Percentiles rank a stretch among this genome's conserved stretches.
These are phyloP conservation scores for Colletotrichum godetiae DNA, from an alignment of 2,329 filamentous ascomycete genomes.

Conservation along the genomic window DNA sequence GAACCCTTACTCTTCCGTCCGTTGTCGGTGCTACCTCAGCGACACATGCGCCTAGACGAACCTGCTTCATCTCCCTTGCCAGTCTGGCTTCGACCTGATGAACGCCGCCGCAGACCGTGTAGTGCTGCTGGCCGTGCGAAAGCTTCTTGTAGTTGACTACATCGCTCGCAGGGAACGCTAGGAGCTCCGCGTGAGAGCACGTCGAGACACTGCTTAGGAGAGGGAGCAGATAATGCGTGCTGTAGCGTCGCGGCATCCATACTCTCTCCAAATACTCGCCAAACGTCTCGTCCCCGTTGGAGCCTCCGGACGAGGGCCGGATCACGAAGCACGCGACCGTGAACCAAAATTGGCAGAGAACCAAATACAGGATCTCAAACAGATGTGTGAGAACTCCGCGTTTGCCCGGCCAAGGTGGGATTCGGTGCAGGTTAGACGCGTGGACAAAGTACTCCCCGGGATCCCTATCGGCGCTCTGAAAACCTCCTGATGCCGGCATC, in stretches of 20 bases:
- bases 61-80: conserved; percentile 48
- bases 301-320: conserved; percentile 41
- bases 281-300: conserved; percentile 53
- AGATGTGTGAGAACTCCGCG: conserved; percentile 52
- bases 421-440: conserved; percentile 63
- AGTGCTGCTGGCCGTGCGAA: conserved; percentile 61
- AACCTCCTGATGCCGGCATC: not conserved
- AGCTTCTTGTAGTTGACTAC: conserved; percentile 61
- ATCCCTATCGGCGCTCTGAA: conserved; percentile 18
- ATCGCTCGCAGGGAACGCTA: conserved; percentile 65
- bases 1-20: conserved; percentile 43
- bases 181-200: conserved; percentile 61
- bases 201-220: conserved; percentile 66
- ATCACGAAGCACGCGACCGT: conserved; percentile 62
- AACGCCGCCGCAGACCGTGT: conserved; percentile 61
- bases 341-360: conserved; percentile 65
- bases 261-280: conserved; percentile 62
- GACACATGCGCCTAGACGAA: conserved; percentile 54
- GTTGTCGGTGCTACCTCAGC: conserved; percentile 44
- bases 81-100: conserved; percentile 60
- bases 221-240: conserved; percentile 62
- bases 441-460: conserved; percentile 61
- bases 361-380: conserved; percentile 55
- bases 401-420: conserved; percentile 55
- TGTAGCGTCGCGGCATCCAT: conserved; percentile 58